These are phyloP conservation scores for Lasiodiplodia sp. DNA, from an alignment of 2,329 filamentous ascomycete genomes.

Conservation along the genomic window DNA sequence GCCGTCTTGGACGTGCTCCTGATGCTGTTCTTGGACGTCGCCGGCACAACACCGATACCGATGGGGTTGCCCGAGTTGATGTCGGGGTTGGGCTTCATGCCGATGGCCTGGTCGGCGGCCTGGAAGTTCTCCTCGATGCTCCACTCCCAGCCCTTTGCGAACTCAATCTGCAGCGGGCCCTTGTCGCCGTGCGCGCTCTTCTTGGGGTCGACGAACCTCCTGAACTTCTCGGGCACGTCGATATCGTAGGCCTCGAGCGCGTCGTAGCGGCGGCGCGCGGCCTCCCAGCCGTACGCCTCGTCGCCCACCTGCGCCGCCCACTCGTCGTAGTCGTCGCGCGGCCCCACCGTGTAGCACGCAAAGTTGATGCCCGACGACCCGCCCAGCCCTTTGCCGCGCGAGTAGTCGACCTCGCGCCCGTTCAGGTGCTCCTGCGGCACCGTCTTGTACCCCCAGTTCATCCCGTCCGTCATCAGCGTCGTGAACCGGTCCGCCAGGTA, in stretches of 20 bases:
- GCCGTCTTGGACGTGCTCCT: slow-evolving; percentile 61
- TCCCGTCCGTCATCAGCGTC: slow-evolving; percentile 56
- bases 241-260: slow-evolving; percentile 63
- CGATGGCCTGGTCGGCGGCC: slow-evolving; percentile 50
- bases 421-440: slow-evolving; percentile 48
- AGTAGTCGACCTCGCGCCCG: slow-evolving; percentile 49
- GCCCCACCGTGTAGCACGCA: slow-evolving; percentile 61
- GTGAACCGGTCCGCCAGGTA: slow-evolving; percentile 64
- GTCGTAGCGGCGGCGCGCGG: slow-evolving; percentile 60
- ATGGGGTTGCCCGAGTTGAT: slow-evolving; percentile 66
- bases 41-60: slow-evolving; percentile 61
- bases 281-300: slow-evolving; percentile 62
- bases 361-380: slow-evolving; percentile 56
- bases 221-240: slow-evolving; percentile 39
- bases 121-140: slow-evolving; percentile 58
- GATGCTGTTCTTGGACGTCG: slow-evolving; percentile 57
- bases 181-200: slow-evolving; percentile 56
- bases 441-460: slow-evolving; percentile 60
- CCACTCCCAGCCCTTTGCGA: slow-evolving; percentile 58
- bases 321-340: slow-evolving; percentile 67
- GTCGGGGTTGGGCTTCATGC: slow-evolving; percentile 60
- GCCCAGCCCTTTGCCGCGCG: slow-evolving; percentile 56
- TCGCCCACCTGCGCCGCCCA: slow-evolving; percentile 66
- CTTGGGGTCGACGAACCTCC: slow-evolving; percentile 55
- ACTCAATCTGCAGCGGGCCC: slow-evolving; percentile 59